A percentile compares a stretch with the other conserved stretches of the same genome.
phyloP scores from a whole-genome alignment of 2,329 filamentous ascomycete genomes.

The Fusarium sulawesiense region DNA sequence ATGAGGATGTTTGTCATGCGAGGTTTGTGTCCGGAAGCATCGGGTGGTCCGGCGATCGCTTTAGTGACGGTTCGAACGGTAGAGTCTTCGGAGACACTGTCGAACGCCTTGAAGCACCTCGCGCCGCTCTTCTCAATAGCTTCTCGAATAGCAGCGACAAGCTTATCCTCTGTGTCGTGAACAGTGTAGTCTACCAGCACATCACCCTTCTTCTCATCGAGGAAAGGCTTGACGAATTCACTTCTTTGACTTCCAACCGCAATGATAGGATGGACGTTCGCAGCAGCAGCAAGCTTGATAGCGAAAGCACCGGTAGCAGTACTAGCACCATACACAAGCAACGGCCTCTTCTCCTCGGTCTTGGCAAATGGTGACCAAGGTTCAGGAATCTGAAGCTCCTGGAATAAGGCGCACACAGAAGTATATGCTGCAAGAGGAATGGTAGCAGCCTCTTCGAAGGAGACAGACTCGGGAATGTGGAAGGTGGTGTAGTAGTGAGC shows the following conservation, averaged over 20 bases:
- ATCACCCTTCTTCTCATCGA: conserved; percentile 29
- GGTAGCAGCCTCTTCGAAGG: conserved; percentile 19
- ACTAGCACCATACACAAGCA: conserved; percentile 64
- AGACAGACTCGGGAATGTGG: conserved; percentile 55
- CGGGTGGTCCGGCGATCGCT: conserved; percentile 2
- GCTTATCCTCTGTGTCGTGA: neutral
- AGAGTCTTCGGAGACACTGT: conserved; percentile 3
- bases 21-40: neutral
- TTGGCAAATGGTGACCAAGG: conserved; percentile 21
- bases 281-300: conserved; percentile 62
- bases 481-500: conserved; percentile 67
- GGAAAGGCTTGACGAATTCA: conserved; percentile 9
- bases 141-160: conserved; percentile 2
- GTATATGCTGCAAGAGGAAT: conserved; percentile 23
- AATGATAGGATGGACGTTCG: conserved; percentile 69
- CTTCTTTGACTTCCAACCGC: conserved; percentile 60
- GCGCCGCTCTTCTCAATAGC: neutral
- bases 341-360: conserved; percentile 47
- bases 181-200: conserved; percentile 14
- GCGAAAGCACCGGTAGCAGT: conserved; percentile 67
- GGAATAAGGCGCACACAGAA: conserved; percentile 13
- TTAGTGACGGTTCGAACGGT: neutral
- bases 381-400: neutral
- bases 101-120: conserved; percentile 10
- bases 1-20: conserved; percentile 4